Percentiles rank a stretch among this genome's conserved stretches.
phyloP scores from a whole-genome alignment of 805 yeast species.

The Tetrapisispora nanseiensis region DNA sequence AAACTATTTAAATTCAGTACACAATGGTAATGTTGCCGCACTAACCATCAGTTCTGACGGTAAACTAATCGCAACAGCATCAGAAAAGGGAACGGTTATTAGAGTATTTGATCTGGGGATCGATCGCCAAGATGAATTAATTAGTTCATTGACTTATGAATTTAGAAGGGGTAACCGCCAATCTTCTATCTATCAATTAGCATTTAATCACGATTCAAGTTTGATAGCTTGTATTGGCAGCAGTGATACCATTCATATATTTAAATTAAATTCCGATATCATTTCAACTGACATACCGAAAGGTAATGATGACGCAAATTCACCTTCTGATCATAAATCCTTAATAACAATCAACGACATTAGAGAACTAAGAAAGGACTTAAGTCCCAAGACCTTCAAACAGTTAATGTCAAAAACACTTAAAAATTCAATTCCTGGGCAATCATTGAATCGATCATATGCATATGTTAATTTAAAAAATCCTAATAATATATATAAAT shows the following conservation, averaged over 20 bases:
- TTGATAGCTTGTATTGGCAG: constrained; percentile 75
- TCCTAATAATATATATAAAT: background rate
- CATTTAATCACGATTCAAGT: constrained; percentile 52
- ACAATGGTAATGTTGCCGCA: constrained; percentile 24
- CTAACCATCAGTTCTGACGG: constrained; percentile 49
- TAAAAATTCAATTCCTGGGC: constrained; percentile 23
- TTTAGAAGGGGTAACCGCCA: constrained; percentile 70
- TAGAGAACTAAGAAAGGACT: background rate
- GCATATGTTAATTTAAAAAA: constrained; percentile 17
- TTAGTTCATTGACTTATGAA: constrained; percentile 33
- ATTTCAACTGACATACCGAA: constrained; percentile 5
- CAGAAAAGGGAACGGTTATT: constrained; percentile 62
- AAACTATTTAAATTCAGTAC: constrained; percentile 33
- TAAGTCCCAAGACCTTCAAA: constrained; percentile 18
- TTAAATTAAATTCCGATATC: constrained; percentile 43
- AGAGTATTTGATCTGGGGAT: constrained; percentile 51
- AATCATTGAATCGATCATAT: constrained; percentile 22
- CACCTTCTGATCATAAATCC: background rate
- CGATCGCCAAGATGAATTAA: constrained; percentile 28
- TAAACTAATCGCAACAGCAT: constrained; percentile 51
- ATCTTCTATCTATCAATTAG: constrained; percentile 56
- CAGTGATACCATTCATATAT: constrained; percentile 84
- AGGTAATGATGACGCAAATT: background rate
- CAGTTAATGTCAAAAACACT: constrained; percentile 19
- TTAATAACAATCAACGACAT: background rate